Evolutionary conservation across 2,329 filamentous ascomycete species (phyloP).

Genomic region (Waltergamsia citrina): DNA sequence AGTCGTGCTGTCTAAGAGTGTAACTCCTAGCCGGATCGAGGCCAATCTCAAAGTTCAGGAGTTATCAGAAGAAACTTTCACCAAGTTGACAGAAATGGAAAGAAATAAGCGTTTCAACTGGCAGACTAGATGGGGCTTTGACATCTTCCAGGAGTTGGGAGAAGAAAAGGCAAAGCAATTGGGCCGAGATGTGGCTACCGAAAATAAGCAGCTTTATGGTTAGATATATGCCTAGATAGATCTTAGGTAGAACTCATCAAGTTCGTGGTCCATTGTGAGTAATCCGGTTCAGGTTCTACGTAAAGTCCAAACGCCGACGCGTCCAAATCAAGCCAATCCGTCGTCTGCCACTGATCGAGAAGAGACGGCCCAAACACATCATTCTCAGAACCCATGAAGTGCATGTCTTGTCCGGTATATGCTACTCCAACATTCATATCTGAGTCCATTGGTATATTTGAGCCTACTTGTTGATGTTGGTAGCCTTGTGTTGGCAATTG

Average conservation of each 20-base stretch:
- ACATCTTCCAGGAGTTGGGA: constrained; percentile 32
- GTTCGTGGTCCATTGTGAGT: not conserved
- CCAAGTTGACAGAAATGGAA: constrained; percentile 26
- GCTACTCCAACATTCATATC: not conserved
- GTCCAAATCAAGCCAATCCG: constrained; percentile 9
- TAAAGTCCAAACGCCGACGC: constrained; percentile 12
- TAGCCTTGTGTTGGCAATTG: too few relatives aligned
- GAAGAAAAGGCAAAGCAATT: constrained; percentile 22
- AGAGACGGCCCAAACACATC: constrained; percentile 1
- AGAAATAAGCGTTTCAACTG: constrained; percentile 32
- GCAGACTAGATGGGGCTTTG: constrained; percentile 28
- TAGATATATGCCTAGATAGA: not conserved
- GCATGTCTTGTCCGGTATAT: not conserved
- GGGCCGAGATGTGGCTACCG: constrained; percentile 20
- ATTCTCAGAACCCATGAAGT: not conserved
- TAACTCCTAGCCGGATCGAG: constrained; percentile 52
- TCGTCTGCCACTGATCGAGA: constrained; percentile 8
- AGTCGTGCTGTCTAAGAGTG: constrained; percentile 59
- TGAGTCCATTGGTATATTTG: too few relatives aligned
- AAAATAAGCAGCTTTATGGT: constrained; percentile 24
- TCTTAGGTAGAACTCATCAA: too few relatives aligned
- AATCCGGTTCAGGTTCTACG: constrained; percentile 4
- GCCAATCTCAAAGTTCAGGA: constrained; percentile 45
- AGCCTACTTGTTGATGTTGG: too few relatives aligned
- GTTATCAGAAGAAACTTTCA: constrained; percentile 23